Base-by-base conservation (phyloP, 495 filamentous ascomycete species). In the Mytilinidion resinicola region DNA sequence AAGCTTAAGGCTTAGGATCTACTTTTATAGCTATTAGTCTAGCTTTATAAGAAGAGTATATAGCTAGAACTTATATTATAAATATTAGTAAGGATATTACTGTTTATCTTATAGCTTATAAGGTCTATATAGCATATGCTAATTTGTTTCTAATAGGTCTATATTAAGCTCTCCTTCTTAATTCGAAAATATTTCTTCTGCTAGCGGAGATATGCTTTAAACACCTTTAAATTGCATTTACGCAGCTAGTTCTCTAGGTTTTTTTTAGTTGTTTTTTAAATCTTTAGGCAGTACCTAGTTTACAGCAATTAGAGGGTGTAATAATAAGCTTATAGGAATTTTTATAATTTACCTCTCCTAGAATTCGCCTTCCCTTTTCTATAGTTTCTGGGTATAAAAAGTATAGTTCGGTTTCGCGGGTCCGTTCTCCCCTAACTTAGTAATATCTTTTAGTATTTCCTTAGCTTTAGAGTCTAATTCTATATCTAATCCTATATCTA, bases 281-380 rank as follows among this genome's bases (percentile, higher is more conserved):
- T 57, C 42, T 49, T 57, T 3, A 3, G 4, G 55, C 55, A 57
- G 39, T 49, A 57, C 34, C 35, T 55, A 42, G 4, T 15, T 7
- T 37, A 8, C 1, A 10, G 11, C 20, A 25, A 41, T 55, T 41
- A 37, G 51, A 37, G 51, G 43, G 17, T 2, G 30, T 55, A 15
- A 21, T 43, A 36, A 30, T 5, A 11, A n/a, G 25, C 14, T 6
- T 9, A 21, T 3, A 3, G 30, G 6, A 15, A 17, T 4, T 15
- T 5, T 11, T 53, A 19, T 20, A 20, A 15, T 37, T 43, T 55
- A 43, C 52, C 33, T 48, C 42, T 33, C 21, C 55, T 20, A 57
- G 42, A 57, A 47, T 50, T 57, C 30, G n/a, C 55, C 37, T 49
- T 57, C 55, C 42, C 42, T 57, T 33, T 58, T 42, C 56, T 48